phyloP scores from a whole-genome alignment of 1,139 yeast genomes.

The Candida pseudocylindracea region DNA sequence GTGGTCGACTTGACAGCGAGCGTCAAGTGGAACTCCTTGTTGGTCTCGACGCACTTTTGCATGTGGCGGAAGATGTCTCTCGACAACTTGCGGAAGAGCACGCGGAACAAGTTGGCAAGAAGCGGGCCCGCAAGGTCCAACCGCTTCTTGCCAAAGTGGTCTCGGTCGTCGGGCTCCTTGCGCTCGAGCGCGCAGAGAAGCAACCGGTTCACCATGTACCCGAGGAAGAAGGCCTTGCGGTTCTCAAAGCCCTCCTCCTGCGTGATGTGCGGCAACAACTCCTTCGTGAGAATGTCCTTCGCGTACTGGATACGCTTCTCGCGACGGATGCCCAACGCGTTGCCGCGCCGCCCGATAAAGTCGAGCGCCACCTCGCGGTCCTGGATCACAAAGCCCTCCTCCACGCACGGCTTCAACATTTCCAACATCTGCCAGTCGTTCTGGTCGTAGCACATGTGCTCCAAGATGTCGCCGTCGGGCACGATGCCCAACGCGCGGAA shows the following conservation, averaged over 20 bases:
- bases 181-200: conserved; percentile 89
- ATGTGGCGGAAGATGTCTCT: conserved; percentile 91
- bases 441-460: conserved; percentile 93
- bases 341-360: conserved; percentile 95
- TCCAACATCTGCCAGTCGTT: conserved; percentile 99
- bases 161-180: conserved; percentile 97
- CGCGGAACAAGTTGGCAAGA: conserved; percentile 84
- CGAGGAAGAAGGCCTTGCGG: conserved; percentile 89
- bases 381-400: conserved; percentile 95
- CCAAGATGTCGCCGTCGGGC: conserved; percentile 96
- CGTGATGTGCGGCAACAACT: conserved; percentile 88
- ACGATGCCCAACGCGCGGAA: conserved; percentile 96
- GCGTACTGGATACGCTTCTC: conserved; percentile 98
- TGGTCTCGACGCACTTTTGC: conserved; percentile 98
- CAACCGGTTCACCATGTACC: conserved; percentile 93
- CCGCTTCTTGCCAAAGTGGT: conserved; percentile 96
- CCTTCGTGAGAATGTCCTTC: conserved; percentile 87
- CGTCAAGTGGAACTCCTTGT: conserved; percentile 87
- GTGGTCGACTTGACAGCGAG: conserved; percentile 95
- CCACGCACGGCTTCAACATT: conserved; percentile 97
- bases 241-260: conserved; percentile 96
- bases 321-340: conserved; percentile 70
- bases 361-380: conserved; percentile 96
- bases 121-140: conserved; percentile 96
- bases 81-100: conserved; percentile 80